Evolutionary conservation across 2,329 filamentous ascomycete species (phyloP).

Genomic region (Stenocarpella maydis): DNA sequence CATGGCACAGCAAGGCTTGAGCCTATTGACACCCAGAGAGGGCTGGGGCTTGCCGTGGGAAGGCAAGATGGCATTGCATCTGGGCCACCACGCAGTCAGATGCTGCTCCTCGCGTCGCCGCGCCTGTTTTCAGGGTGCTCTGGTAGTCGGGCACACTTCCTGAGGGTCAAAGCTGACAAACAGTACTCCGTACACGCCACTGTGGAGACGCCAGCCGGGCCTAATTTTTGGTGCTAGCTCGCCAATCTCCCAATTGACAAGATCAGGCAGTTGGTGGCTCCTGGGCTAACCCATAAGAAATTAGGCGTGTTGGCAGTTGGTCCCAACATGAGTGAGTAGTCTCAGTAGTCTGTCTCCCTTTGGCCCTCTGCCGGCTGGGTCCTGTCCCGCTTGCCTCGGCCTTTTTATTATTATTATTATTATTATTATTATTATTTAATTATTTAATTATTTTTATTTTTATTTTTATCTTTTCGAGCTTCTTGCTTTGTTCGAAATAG

Average conservation of each 20-base stretch:
- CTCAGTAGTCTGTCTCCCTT: not conserved
- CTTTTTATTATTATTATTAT: no score
- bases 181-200: constrained; percentile 1
- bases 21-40: not conserved
- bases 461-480: no score
- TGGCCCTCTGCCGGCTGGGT: not conserved
- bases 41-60: not conserved
- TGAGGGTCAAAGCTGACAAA: constrained; percentile 26
- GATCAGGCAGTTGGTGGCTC: constrained; percentile 11
- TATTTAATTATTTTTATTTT: no score
- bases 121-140: no score
- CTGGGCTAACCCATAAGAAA: constrained; percentile 12
- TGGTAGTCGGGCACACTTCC: no score
- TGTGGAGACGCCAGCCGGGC: constrained; percentile 17
- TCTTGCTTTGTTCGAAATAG: not conserved
- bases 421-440: no score
- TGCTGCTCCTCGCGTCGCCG: no score
- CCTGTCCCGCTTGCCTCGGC: constrained; percentile 12
- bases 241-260: constrained; percentile 22
- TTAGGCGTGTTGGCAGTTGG: not conserved
- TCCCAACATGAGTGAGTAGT: no score
- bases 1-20: constrained; percentile 1
- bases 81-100: no score
- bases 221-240: constrained; percentile 17
- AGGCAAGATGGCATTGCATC: no score